Conservation (phyloP, 805 yeast species). For the Cyberlindnera veronae region DNA sequence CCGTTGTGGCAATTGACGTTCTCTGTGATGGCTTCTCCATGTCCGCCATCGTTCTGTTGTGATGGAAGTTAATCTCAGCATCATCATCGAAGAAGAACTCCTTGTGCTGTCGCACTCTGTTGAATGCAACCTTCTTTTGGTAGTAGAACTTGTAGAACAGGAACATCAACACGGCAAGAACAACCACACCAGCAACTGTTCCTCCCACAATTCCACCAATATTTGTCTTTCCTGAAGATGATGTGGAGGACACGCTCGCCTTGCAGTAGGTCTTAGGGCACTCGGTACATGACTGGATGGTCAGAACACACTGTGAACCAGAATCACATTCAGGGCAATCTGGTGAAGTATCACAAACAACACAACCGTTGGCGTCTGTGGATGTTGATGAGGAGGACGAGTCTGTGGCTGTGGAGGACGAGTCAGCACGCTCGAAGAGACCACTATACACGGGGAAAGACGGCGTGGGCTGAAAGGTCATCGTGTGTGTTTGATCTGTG, state of each 20-base stretch:
- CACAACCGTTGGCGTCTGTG: conserved; percentile 35
- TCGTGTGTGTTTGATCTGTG: neutral
- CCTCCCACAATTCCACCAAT: conserved; percentile 72
- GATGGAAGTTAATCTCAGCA: conserved; percentile 28
- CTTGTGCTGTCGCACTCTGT: conserved; percentile 27
- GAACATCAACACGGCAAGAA: conserved; percentile 38
- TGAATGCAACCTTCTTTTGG: conserved; percentile 31
- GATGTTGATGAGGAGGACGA: conserved; percentile 3
- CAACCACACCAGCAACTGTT: conserved; percentile 58
- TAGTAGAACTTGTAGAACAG: conserved; percentile 43
- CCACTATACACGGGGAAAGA: neutral
- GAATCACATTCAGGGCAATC: conserved; percentile 53
- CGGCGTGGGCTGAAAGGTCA: neutral
- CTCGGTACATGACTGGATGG: conserved; percentile 51
- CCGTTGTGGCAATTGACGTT: conserved; percentile 51
- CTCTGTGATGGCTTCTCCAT: conserved; percentile 29
- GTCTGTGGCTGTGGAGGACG: neutral
- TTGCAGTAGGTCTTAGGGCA: conserved; percentile 58
- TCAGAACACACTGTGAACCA: conserved; percentile 51
- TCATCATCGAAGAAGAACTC: conserved; percentile 29
- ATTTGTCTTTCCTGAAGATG: conserved; percentile 21
- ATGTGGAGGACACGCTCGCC: conserved; percentile 15
- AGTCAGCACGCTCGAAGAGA: conserved; percentile 9
- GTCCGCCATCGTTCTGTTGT: conserved; percentile 26
- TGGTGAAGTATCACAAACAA: conserved; percentile 37